Percentiles rank a stretch among this genome's conserved stretches.
phyloP scores from a whole-genome alignment of 768 basidiomycete species.

The Suillus brevipes region DNA sequence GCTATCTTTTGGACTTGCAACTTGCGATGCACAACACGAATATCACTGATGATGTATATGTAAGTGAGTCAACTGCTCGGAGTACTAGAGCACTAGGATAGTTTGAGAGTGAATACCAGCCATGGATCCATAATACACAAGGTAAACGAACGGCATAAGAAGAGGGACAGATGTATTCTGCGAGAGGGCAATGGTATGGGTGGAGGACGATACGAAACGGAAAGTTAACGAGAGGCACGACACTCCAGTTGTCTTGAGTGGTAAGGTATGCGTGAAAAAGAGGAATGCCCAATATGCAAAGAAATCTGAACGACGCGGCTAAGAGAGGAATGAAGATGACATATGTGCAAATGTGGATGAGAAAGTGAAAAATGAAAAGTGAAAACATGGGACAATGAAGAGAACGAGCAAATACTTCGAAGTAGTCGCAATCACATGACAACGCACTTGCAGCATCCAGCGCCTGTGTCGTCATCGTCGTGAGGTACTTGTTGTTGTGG shows the following conservation, averaged over 20 bases:
- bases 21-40: constrained; percentile 1
- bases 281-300: constrained; percentile 3
- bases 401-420: constrained; percentile 22
- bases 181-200: constrained; percentile 4
- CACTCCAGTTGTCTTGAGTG: constrained; percentile 2
- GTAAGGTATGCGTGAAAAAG: background rate
- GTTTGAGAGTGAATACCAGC: constrained; percentile 7
- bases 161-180: background rate
- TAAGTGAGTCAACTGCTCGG: constrained; percentile 2
- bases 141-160: constrained; percentile 12
- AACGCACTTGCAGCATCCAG: constrained; percentile 80
- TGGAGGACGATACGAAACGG: background rate
- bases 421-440: constrained; percentile 64
- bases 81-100: constrained; percentile 9
- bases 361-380: constrained; percentile 14
- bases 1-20: background rate
- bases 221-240: constrained; percentile 2
- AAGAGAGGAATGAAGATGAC: constrained; percentile 12
- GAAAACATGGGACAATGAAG: constrained; percentile 24
- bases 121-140: constrained; percentile 12
- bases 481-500: constrained; percentile 27
- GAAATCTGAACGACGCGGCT: background rate
- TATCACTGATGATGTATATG: constrained; percentile 14
- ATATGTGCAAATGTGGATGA: constrained; percentile 27
- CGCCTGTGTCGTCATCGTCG: constrained; percentile 49